Percentiles rank a stretch among this genome's conserved stretches.
Evolutionary conservation across 441 rosid genomes (phyloP).

Genomic region (Jatropha podagrica): DNA sequence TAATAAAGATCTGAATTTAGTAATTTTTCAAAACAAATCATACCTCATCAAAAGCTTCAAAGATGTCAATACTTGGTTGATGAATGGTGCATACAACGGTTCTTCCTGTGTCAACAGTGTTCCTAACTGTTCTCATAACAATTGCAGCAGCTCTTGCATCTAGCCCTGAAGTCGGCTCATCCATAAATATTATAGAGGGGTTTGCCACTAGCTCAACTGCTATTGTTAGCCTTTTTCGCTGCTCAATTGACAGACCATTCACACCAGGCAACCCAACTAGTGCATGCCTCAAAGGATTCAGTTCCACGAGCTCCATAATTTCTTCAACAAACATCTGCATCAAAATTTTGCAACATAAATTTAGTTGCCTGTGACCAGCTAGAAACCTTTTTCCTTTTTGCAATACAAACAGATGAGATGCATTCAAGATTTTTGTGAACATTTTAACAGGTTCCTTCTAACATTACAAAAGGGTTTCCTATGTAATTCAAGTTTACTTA

Average conservation of each 20-base stretch:
- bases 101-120: slow-evolving; percentile 49
- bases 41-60: slow-evolving; percentile 19
- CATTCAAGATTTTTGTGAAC: not conserved
- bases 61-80: slow-evolving; percentile 32
- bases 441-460: not conserved
- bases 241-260: slow-evolving; percentile 45
- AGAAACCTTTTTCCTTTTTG: not conserved
- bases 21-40: not conserved
- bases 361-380: not conserved
- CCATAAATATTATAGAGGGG: slow-evolving; percentile 47
- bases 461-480: not conserved
- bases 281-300: slow-evolving; percentile 30
- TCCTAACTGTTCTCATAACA: slow-evolving; percentile 45
- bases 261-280: slow-evolving; percentile 42
- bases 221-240: slow-evolving; percentile 44
- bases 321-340: slow-evolving; percentile 37
- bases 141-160: slow-evolving; percentile 52
- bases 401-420: not conserved
- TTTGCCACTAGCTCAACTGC: slow-evolving; percentile 47
- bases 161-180: slow-evolving; percentile 49
- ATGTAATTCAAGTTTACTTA: not conserved
- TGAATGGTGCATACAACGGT: slow-evolving; percentile 50
- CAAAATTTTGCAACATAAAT: not conserved
- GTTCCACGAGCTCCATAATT: slow-evolving; percentile 45
- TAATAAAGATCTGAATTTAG: not conserved